Evolutionary conservation across 2,329 filamentous ascomycete species (phyloP), one percentile per base, ranked within the genome.

Genomic region (Aureobasidium sp.): DNA sequence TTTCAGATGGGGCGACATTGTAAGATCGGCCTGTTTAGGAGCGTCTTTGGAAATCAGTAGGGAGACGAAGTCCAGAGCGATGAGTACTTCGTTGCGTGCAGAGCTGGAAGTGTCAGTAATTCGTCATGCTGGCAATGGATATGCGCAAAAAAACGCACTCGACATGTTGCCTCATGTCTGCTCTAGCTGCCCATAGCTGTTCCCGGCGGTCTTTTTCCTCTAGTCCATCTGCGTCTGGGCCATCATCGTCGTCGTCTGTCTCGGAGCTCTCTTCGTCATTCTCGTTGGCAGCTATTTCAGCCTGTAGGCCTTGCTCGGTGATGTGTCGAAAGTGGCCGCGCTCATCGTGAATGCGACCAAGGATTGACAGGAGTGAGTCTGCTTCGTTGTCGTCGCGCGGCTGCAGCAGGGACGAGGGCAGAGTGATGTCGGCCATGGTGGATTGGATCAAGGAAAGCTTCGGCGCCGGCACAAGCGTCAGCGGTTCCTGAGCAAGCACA

Each of bases 321-420:
- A 97, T 80, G 67, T 86, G 81, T 63, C 90, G 87, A 71, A 97
- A 95, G 29, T 90, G 89, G 15, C 90, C 90, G 63, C 89, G 86
- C 69, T 95, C 86, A 47, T 78, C 75, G 67, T 91, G 89, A 69
- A 96, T 87, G 66, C 92, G 90, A 62, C 82, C 78, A 67, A 97
- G 91, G 67, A 93, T 87, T 50, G 88, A 83, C 62, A 83, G 79
- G n/a, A 97, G 79, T 50, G 80, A 82, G 70, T 83, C 83, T 69
- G 78, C 79, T 69, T 77, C 83, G 75, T 78, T 81, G 69, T 76
- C 79, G 62, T 66, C 69, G 65, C 80, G 77, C 16, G 86, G 84
- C 78, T 81, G 84, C 45, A 84, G 83, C 63, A 92, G 63, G 25
- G 71, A 66, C n/a, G 60, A 48, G 13, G 65, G 62, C 39, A 65